A percentile compares a stretch with the other conserved stretches of the same genome.
phyloP scores from a whole-genome alignment of 2,329 filamentous ascomycete species.

The Fusarium napiforme region DNA sequence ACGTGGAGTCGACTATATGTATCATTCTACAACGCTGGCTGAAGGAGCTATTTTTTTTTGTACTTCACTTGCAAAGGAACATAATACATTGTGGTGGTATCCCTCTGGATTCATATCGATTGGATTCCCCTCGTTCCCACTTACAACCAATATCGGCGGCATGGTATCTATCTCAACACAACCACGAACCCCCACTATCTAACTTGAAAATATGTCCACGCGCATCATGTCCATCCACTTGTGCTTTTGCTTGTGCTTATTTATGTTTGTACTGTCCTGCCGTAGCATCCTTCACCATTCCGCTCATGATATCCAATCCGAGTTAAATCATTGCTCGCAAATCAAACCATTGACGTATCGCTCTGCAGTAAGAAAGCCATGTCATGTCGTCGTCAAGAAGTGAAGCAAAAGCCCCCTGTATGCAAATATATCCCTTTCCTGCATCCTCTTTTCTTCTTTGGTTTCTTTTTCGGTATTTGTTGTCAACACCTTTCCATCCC shows the following conservation, averaged over 20 bases:
- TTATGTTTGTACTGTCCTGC: background rate
- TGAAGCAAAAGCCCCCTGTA: slow-evolving; percentile 36
- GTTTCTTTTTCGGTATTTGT: slow-evolving; percentile 31
- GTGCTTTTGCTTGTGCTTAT: background rate
- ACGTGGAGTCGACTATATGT: background rate
- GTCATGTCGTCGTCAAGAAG: slow-evolving; percentile 48
- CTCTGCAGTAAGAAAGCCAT: slow-evolving; percentile 45
- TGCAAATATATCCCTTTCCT: slow-evolving; percentile 30
- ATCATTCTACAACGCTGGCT: background rate
- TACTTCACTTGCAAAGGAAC: background rate
- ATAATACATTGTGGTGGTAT: background rate
- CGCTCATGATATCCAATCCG: slow-evolving; percentile 37
- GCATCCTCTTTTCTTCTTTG: background rate
- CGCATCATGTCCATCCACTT: slow-evolving; percentile 8
- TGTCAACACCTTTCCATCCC: slow-evolving; percentile 13
- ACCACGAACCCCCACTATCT: slow-evolving; percentile 37
- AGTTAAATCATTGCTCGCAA: slow-evolving; percentile 26
- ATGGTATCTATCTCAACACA: slow-evolving; percentile 44
- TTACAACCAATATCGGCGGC: slow-evolving; percentile 32
- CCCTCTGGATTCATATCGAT: slow-evolving; percentile 17
- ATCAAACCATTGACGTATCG: slow-evolving; percentile 42
- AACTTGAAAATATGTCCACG: slow-evolving; percentile 29
- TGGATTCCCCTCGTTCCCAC: slow-evolving; percentile 19
- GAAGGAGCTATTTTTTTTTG: background rate
- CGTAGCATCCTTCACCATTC: background rate